phyloP scores from a whole-genome alignment of 2,329 filamentous ascomycete genomes.

The Venturia nashicola region DNA sequence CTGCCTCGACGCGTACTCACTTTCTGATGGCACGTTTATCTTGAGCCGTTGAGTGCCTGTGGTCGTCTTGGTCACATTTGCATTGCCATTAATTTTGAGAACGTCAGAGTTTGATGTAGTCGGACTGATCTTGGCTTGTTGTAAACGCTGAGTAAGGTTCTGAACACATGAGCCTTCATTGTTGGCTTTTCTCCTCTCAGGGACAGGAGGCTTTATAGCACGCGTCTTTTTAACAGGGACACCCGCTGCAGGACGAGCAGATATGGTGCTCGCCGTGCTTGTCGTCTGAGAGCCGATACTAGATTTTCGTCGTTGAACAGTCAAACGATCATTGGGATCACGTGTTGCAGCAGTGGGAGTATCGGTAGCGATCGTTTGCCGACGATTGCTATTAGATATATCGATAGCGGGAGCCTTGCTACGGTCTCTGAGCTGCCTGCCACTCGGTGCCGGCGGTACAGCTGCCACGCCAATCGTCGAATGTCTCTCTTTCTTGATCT shows the following conservation, averaged over 20 bases:
- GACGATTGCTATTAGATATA: conserved; percentile 31
- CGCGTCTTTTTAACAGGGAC: conserved; percentile 10
- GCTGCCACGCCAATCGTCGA: conserved; percentile 29
- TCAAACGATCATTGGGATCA: conserved; percentile 19
- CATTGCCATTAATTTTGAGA: not conserved
- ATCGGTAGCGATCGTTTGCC: conserved; percentile 47
- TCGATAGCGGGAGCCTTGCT: conserved; percentile 7
- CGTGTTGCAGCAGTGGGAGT: not conserved
- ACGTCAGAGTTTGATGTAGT: not conserved
- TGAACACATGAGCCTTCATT: not conserved
- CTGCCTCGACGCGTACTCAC: conserved; percentile 44
- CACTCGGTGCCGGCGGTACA: conserved; percentile 28
- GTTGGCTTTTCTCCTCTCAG: not conserved
- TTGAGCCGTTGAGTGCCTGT: conserved; percentile 45
- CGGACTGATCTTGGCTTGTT: not conserved
- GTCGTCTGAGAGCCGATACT: conserved; percentile 5
- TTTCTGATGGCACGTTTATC: conserved; percentile 43
- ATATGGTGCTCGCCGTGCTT: conserved; percentile 12
- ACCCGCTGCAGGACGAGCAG: not conserved
- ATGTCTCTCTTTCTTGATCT: conserved; percentile 47
- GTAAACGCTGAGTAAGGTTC: not conserved
- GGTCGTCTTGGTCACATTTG: conserved; percentile 22
- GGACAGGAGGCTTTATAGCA: not conserved
- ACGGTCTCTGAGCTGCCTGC: conserved; percentile 40
- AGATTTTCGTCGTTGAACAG: not conserved